phyloP scores from a whole-genome alignment of 768 basidiomycete species.

The Mycena pura region DNA sequence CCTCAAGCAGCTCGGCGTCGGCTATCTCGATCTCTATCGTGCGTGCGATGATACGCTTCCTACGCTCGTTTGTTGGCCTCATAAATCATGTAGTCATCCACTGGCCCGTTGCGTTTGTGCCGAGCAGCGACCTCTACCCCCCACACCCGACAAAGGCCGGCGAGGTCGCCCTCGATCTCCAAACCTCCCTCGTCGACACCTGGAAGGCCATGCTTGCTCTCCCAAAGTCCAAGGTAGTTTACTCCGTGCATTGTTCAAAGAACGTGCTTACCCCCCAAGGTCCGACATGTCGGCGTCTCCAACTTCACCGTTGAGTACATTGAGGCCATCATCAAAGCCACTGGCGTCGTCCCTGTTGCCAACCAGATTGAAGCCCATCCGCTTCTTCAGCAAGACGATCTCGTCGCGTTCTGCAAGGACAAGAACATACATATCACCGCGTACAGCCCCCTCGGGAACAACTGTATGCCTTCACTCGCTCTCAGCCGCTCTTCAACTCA shows the following conservation, averaged over 20 bases:
- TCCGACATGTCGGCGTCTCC: conserved; percentile 78
- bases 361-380: conserved; percentile 92
- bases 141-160: conserved; percentile 49
- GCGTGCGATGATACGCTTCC: no score
- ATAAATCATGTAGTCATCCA: conserved; percentile 62
- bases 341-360: conserved; percentile 73
- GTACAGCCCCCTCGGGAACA: conserved; percentile 82
- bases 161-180: conserved; percentile 61
- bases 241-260: not conserved
- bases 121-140: conserved; percentile 64
- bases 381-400: conserved; percentile 74
- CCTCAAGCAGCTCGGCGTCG: conserved; percentile 69
- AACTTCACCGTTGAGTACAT: conserved; percentile 78
- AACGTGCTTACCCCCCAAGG: conserved; percentile 41
- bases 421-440: conserved; percentile 74
- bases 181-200: conserved; percentile 74
- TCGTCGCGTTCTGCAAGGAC: conserved; percentile 70
- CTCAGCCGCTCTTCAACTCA: not conserved
- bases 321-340: conserved; percentile 69
- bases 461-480: conserved; percentile 46
- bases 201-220: conserved; percentile 84
- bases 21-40: conserved; percentile 86
- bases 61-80: not conserved
- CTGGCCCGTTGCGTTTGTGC: conserved; percentile 78
- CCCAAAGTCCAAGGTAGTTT: conserved; percentile 67